phyloP scores from a whole-genome alignment of 768 basidiomycete genomes.

The Gautieria morchelliformis region DNA sequence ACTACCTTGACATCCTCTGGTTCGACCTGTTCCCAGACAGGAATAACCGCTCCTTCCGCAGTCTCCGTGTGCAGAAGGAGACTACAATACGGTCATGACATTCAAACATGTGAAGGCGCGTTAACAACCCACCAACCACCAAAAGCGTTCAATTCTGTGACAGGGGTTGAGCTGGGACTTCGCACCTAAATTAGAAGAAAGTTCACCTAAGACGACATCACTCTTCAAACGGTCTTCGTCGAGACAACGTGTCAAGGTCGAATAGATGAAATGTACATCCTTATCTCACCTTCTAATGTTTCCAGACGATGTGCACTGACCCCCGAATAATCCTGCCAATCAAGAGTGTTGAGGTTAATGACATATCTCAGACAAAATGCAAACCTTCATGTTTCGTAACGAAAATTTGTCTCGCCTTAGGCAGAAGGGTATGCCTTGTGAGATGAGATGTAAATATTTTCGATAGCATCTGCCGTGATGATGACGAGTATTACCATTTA shows the following conservation, averaged over 20 bases:
- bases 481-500: conserved; percentile 64
- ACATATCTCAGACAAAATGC: not conserved
- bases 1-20: conserved; percentile 65
- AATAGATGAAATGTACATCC: not conserved
- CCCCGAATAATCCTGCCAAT: conserved; percentile 68
- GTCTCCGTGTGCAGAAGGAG: conserved; percentile 87
- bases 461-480: not conserved
- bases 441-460: not conserved
- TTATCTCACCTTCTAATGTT: conserved; percentile 47
- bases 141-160: conserved; percentile 72
- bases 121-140: conserved; percentile 55
- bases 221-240: conserved; percentile 61
- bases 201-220: conserved; percentile 43
- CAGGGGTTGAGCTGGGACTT: conserved; percentile 3
- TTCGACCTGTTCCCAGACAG: conserved; percentile 89
- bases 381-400: conserved; percentile 87
- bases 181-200: not conserved
- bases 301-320: conserved; percentile 88
- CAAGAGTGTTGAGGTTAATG: not conserved
- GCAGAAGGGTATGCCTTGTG: conserved; percentile 5
- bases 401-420: conserved; percentile 73
- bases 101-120: not conserved
- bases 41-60: conserved; percentile 76
- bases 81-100: conserved; percentile 25
- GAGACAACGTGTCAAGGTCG: not conserved